phyloP scores from a whole-genome alignment of 176 grass and related monocot genomes.

The Melocanna baccifera region DNA sequence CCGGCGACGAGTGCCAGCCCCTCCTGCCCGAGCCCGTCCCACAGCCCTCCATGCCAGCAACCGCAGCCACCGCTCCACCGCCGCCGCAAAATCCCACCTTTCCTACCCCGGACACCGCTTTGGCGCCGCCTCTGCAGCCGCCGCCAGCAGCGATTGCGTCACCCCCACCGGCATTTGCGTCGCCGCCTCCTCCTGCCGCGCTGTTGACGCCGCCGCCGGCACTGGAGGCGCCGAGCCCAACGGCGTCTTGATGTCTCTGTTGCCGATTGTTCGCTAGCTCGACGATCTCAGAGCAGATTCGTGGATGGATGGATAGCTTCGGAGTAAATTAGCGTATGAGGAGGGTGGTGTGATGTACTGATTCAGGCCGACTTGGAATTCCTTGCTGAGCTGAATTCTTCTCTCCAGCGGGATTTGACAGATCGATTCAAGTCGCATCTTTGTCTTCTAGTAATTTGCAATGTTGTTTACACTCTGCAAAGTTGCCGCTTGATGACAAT shows the following conservation, averaged over 20 bases:
- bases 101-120: conserved; percentile 19
- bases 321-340: not conserved
- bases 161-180: not conserved
- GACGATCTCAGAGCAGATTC: not conserved
- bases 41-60: conserved; percentile 9
- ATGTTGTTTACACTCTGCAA: not conserved
- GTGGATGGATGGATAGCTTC: not conserved
- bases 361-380: not conserved
- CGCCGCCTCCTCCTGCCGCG: not conserved
- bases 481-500: not conserved
- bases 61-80: not conserved
- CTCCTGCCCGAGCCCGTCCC: conserved; percentile 23
- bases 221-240: conserved; percentile 32
- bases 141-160: conserved; percentile 3
- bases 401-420: not conserved
- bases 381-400: not conserved
- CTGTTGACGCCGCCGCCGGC: not conserved
- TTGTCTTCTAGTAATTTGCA: not conserved
- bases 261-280: not conserved
- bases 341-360: not conserved
- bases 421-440: not conserved
- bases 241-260: conserved; percentile 16
- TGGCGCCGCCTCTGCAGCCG: not conserved
- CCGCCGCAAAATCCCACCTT: conserved; percentile 23
- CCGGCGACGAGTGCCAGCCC: conserved; percentile 29